Percentiles rank a stretch among this genome's conserved stretches.
These are phyloP conservation scores for Aphelidium insulamus DNA, from an alignment of 371 early-diverging fungal species.

Conservation along the genomic window DNA sequence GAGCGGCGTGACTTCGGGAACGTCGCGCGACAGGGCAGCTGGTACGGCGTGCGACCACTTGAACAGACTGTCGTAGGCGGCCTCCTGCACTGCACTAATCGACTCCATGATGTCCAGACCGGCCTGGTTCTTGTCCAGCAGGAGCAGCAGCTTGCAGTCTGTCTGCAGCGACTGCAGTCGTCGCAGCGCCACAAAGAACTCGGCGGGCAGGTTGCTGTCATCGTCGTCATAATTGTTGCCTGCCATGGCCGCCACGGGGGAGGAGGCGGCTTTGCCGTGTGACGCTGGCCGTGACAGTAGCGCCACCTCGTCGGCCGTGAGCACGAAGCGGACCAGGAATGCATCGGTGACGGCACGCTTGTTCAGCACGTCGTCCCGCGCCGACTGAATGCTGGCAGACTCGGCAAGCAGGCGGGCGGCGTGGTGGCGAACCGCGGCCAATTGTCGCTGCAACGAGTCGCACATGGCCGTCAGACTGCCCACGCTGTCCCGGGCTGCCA, in stretches of 20 bases:
- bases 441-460: too few relatives aligned
- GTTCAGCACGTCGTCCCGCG: slow-evolving; percentile 3
- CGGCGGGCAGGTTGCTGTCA: slow-evolving; percentile 4
- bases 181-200: slow-evolving; percentile 47
- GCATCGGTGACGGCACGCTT: slow-evolving; percentile 8
- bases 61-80: slow-evolving; percentile 47
- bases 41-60: slow-evolving; percentile 55
- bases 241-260: neutral
- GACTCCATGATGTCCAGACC: slow-evolving; percentile 59
- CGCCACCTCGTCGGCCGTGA: slow-evolving; percentile 34
- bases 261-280: too few relatives aligned
- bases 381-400: too few relatives aligned
- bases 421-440: too few relatives aligned
- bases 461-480: too few relatives aligned
- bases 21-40: slow-evolving; percentile 38
- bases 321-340: slow-evolving; percentile 41
- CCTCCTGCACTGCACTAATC: slow-evolving; percentile 39
- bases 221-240: neutral
- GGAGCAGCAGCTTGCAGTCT: slow-evolving; percentile 48
- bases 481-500: too few relatives aligned
- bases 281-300: slow-evolving; percentile 21
- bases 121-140: slow-evolving; percentile 5
- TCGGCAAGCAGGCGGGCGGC: too few relatives aligned
- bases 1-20: slow-evolving; percentile 39
- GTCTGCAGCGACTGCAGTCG: slow-evolving; percentile 42